Conservation (phyloP, 2,329 filamentous ascomycete genomes). For the Endothia cerciana region DNA sequence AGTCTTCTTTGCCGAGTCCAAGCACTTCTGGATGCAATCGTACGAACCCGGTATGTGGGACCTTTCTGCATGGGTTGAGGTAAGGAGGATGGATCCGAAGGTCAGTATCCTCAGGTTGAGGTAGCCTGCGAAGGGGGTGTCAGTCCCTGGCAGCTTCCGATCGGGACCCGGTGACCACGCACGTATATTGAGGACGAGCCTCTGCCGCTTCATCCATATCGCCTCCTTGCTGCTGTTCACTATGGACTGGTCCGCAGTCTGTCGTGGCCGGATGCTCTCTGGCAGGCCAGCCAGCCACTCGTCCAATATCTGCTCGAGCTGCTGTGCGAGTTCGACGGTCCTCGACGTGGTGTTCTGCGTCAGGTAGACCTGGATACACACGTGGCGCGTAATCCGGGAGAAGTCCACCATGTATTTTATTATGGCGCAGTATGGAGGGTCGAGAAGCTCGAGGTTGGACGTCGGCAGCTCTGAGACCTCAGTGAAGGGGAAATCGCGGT, state of each 20-base stretch:
- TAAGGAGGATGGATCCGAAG: conserved; percentile 36
- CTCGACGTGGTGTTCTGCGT: conserved; percentile 30
- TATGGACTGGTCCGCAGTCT: conserved; percentile 27
- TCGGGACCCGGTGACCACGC: conserved; percentile 13
- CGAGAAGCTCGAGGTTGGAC: conserved; percentile 24
- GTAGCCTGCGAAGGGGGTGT: conserved; percentile 31
- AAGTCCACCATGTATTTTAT: conserved; percentile 37
- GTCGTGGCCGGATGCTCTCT: conserved; percentile 32
- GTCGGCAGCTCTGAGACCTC: conserved; percentile 24
- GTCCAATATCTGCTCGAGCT: conserved; percentile 34
- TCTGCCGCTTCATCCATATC: conserved; percentile 37
- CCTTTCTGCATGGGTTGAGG: conserved; percentile 30
- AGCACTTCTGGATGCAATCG: conserved; percentile 33
- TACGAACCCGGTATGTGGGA: conserved; percentile 29
- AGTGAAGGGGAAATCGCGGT: conserved; percentile 40
- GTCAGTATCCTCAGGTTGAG: conserved; percentile 36
- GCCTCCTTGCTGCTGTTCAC: conserved; percentile 32
- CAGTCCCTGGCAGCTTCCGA: neutral
- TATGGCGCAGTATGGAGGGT: conserved; percentile 36
- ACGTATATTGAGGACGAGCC: conserved; percentile 35
- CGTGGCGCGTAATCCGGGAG: conserved; percentile 34
- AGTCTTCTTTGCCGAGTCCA: conserved; percentile 36
- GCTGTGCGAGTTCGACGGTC: conserved; percentile 32
- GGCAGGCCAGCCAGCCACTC: conserved; percentile 33
- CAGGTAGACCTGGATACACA: conserved; percentile 35